phyloP scores from a whole-genome alignment of 2,329 filamentous ascomycete species.

The Fusarium sp. region DNA sequence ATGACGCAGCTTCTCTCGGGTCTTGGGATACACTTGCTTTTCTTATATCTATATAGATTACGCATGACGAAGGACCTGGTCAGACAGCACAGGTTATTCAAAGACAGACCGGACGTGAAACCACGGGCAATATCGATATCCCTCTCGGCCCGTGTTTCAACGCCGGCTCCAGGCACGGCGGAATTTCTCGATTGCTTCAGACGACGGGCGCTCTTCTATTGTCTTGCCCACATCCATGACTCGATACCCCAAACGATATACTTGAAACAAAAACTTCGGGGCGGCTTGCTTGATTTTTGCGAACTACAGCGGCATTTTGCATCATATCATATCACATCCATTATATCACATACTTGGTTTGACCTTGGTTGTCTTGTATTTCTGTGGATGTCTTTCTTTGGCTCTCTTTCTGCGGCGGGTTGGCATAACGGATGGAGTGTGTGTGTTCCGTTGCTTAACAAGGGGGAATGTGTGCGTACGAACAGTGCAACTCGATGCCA shows the following conservation, averaged over 20 bases:
- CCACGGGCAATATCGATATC: conserved; percentile 17
- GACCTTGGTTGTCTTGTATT: conserved; percentile 7
- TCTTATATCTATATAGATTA: conserved; percentile 36
- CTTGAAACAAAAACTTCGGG: conserved; percentile 19
- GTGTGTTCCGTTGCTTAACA: neutral
- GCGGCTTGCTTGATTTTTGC: conserved; percentile 29
- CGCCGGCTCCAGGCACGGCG: conserved; percentile 5
- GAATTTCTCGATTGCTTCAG: conserved; percentile 22
- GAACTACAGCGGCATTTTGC: conserved; percentile 11
- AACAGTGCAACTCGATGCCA: neutral
- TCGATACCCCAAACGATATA: conserved; percentile 37
- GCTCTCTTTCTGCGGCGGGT: neutral
- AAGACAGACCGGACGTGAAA: conserved; percentile 16
- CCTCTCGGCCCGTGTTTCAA: conserved; percentile 16
- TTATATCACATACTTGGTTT: conserved; percentile 1
- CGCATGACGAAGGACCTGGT: conserved; percentile 42
- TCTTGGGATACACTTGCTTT: conserved; percentile 21
- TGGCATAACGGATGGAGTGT: neutral
- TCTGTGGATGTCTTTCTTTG: neutral
- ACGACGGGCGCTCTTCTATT: conserved; percentile 14
- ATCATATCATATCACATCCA: neutral
- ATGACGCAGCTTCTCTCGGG: conserved; percentile 1
- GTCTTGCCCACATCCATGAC: conserved; percentile 13
- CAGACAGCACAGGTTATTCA: conserved; percentile 46
- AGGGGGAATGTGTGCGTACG: neutral